Evolutionary conservation across 495 filamentous ascomycete species (phyloP), one percentile per base, ranked within the genome.

Genomic region (Penicillium argentinense): DNA sequence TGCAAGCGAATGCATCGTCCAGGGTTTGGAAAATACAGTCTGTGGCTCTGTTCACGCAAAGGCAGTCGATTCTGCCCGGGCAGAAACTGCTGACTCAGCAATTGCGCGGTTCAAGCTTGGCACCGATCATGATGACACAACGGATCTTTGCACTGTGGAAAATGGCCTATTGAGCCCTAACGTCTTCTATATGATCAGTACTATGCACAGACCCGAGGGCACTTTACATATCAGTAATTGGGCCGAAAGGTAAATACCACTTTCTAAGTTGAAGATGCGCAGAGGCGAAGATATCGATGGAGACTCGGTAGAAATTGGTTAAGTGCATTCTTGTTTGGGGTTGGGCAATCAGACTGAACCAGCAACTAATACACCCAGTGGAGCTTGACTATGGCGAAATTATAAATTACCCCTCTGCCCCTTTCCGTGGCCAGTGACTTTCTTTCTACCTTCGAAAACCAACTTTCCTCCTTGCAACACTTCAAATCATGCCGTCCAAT

Each of bases 51-150:
- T 26, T 26, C 25, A 5, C 11, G 25, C 30, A 14, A 9, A 30
- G 22, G 24, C 17, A 24, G 24, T 24, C 7, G 45, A 32, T 46
- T 56, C 53, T 56, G 53, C 53, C 49, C 29, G 36, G 39, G 45
- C 49, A 53, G 49, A 51, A 47, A 23, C 3, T 42, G 44, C 26
- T 53, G 45, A 48, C 30, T 57, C 36, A 45, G 16, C 29, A 26
- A 5, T 26, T 26, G 25, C 25, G 25, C 5, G 11, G 25, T 26
- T 26, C 25, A 26, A 11, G 25, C 25, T 26, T 26, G 25, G 25
- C 25, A 26, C 11, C n/a, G 30, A 34, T 17, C 30, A 34, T 34
- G 30, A 26, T 11, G 25, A 26, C 25, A 26, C 25, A 26, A 26
- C 25, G 25, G 11, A 26, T 26, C 25, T 5, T 26, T 5, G 25